A percentile compares a stretch with the other conserved stretches of the same genome.
These are phyloP conservation scores for Wickerhamomyces canadensis DNA, from an alignment of 805 yeast species.

Conservation along the genomic window DNA sequence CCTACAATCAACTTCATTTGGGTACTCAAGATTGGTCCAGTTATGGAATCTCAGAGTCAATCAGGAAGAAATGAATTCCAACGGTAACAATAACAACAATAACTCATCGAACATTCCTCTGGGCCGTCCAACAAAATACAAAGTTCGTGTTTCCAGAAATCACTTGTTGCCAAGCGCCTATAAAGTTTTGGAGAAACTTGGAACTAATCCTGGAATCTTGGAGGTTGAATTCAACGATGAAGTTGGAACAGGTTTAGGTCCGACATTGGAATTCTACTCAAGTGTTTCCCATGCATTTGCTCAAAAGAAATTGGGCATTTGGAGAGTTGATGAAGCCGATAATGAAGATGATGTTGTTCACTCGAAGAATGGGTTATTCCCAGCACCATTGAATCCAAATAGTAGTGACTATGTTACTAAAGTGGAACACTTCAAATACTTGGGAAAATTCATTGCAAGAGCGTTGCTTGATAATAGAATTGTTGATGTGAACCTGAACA, in stretches of 20 bases:
- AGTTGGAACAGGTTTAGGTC: slow-evolving; percentile 95
- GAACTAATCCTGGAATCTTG: slow-evolving; percentile 70
- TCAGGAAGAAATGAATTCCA: slow-evolving; percentile 32
- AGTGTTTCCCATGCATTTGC: slow-evolving; percentile 72
- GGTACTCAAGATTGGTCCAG: slow-evolving; percentile 76
- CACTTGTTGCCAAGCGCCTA: slow-evolving; percentile 70
- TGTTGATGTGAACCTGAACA: slow-evolving; percentile 74
- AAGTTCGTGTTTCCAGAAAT: slow-evolving; percentile 69
- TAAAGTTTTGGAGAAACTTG: slow-evolving; percentile 71
- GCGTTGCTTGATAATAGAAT: slow-evolving; percentile 84
- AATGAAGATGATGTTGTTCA: slow-evolving; percentile 33
- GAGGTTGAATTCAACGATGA: slow-evolving; percentile 89
- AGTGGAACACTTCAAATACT: slow-evolving; percentile 48
- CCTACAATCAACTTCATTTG: slow-evolving; percentile 84
- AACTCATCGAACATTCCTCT: slow-evolving; percentile 34
- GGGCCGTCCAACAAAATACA: slow-evolving; percentile 76
- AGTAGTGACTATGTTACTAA: slow-evolving; percentile 35
- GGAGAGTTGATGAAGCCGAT: slow-evolving; percentile 48
- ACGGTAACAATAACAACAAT: slow-evolving; percentile 22
- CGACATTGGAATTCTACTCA: slow-evolving; percentile 90
- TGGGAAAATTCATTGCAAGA: slow-evolving; percentile 85
- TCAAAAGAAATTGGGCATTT: slow-evolving; percentile 48
- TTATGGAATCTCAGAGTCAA: slow-evolving; percentile 60
- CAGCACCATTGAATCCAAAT: slow-evolving; percentile 46
- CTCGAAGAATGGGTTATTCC: slow-evolving; percentile 59